Evolutionary conservation across 2,329 filamentous ascomycete species (phyloP).

Genomic region (Fusarium udum): DNA sequence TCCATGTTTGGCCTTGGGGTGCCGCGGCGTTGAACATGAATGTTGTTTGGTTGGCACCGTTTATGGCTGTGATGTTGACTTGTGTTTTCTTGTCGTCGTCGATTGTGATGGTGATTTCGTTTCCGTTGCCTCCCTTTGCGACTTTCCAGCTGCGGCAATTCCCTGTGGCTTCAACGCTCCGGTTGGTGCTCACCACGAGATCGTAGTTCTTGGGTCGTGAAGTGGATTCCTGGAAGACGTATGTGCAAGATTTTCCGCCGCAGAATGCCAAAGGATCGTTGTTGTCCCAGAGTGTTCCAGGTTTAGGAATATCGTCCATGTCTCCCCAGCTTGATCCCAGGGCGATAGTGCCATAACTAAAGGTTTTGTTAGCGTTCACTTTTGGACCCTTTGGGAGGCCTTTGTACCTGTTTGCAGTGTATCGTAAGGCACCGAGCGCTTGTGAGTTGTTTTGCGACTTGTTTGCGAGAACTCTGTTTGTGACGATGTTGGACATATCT

Average conservation of each 20-base stretch:
- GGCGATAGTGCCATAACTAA: constrained; percentile 52
- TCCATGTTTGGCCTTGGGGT: constrained; percentile 22
- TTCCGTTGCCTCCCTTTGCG: constrained; percentile 25
- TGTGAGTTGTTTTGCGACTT: constrained; percentile 23
- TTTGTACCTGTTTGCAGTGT: constrained; percentile 53
- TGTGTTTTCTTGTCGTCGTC: background rate
- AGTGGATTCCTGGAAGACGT: constrained; percentile 50
- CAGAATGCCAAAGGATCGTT: constrained; percentile 48
- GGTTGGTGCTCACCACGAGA: constrained; percentile 27
- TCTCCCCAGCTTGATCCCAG: constrained; percentile 42
- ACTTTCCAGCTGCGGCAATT: constrained; percentile 35
- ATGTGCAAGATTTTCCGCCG: constrained; percentile 44
- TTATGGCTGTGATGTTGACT: constrained; percentile 22
- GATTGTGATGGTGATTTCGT: constrained; percentile 24
- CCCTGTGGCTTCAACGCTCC: constrained; percentile 20
- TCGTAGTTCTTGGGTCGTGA: constrained; percentile 15
- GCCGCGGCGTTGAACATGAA: constrained; percentile 34
- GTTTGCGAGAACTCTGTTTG: constrained; percentile 40
- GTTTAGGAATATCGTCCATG: constrained; percentile 37
- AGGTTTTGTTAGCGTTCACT: background rate
- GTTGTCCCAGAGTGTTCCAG: constrained; percentile 46
- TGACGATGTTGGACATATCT: constrained; percentile 49
- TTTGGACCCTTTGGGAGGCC: no score
- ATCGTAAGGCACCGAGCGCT: constrained; percentile 49
- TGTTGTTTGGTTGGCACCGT: constrained; percentile 29